A percentile compares a stretch with the other conserved stretches of the same genome.
Evolutionary conservation across 2,329 filamentous ascomycete genomes (phyloP).

Genomic region (Penicillium aurantiogriseum): DNA sequence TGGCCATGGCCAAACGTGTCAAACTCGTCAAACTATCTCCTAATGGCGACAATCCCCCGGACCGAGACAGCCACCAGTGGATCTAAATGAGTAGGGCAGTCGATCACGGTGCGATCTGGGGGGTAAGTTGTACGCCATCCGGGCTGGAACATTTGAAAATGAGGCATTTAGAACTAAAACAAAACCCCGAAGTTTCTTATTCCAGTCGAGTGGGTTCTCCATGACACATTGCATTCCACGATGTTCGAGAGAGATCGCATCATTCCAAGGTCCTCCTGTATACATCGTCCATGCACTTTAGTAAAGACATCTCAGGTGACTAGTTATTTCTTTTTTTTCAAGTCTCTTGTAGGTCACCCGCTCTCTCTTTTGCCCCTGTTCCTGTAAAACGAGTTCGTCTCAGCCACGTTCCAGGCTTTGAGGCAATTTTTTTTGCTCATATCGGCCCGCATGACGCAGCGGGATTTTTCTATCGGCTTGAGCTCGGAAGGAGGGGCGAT

Average conservation of each 20-base stretch:
- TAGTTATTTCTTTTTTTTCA: neutral
- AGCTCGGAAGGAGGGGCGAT: slow-evolving; percentile 23
- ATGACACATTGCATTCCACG: slow-evolving; percentile 28
- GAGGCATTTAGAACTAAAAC: slow-evolving; percentile 16
- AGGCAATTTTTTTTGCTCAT: slow-evolving; percentile 24
- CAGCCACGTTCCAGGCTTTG: slow-evolving; percentile 17
- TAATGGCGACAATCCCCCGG: slow-evolving; percentile 25
- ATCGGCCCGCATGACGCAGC: slow-evolving; percentile 30
- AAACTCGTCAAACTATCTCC: neutral
- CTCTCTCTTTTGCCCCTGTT: slow-evolving; percentile 6
- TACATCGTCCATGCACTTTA: neutral
- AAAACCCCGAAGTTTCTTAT: neutral
- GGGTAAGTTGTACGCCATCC: neutral
- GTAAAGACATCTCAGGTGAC: slow-evolving; percentile 7
- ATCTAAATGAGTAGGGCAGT: slow-evolving; percentile 10
- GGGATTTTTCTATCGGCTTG: slow-evolving; percentile 23
- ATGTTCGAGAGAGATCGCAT: slow-evolving; percentile 19
- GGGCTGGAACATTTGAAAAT: slow-evolving; percentile 7
- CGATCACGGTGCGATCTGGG: slow-evolving; percentile 8
- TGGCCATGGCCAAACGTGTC: neutral
- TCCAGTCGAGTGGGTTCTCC: slow-evolving; percentile 1
- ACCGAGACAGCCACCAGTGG: slow-evolving; percentile 11
- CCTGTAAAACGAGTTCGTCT: neutral
- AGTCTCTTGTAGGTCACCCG: slow-evolving; percentile 4
- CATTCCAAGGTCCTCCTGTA: slow-evolving; percentile 6